These are phyloP conservation scores for Pinus albicaulis DNA, from an alignment of 75 land plant genomes.

Conservation along the genomic window DNA sequence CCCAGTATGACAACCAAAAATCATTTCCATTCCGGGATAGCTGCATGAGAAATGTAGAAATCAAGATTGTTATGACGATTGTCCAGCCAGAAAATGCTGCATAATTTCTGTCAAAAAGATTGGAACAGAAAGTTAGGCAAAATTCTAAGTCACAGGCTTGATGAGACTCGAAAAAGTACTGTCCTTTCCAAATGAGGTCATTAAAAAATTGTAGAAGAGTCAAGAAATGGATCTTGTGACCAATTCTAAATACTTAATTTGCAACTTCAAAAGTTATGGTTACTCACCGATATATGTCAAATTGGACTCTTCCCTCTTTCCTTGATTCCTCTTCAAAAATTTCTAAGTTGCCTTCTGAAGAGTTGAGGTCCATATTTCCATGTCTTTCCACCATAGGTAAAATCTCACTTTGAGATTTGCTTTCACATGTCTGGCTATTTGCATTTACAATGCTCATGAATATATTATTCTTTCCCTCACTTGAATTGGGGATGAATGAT, in stretches of 20 bases:
- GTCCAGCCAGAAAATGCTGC: slow-evolving; percentile 67
- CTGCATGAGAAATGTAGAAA: slow-evolving; percentile 85
- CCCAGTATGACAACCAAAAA: slow-evolving; percentile 92
- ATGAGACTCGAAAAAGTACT: not conserved
- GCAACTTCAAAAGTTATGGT: not conserved
- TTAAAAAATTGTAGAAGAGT: slow-evolving; percentile 3
- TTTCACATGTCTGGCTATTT: not conserved
- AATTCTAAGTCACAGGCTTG: not conserved
- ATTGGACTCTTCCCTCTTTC: slow-evolving; percentile 69
- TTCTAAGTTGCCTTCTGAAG: slow-evolving; percentile 20
- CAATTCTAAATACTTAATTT: not conserved
- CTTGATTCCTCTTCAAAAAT: slow-evolving; percentile 58
- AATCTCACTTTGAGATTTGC: not conserved
- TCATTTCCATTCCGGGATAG: slow-evolving; percentile 92
- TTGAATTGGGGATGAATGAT: not conserved
- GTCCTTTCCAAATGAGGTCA: not conserved
- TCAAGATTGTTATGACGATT: slow-evolving; percentile 32
- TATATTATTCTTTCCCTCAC: not conserved
- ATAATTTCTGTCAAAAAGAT: slow-evolving; percentile 57
- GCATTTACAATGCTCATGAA: not conserved
- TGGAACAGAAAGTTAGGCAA: not conserved
- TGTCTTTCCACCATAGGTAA: slow-evolving; percentile 8
- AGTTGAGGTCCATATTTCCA: not conserved
- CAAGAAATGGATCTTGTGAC: not conserved
- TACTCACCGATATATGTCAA: slow-evolving; percentile 67